Base-by-base conservation (phyloP, 2,329 filamentous ascomycete species). In the Sphaceloma murrayae region DNA sequence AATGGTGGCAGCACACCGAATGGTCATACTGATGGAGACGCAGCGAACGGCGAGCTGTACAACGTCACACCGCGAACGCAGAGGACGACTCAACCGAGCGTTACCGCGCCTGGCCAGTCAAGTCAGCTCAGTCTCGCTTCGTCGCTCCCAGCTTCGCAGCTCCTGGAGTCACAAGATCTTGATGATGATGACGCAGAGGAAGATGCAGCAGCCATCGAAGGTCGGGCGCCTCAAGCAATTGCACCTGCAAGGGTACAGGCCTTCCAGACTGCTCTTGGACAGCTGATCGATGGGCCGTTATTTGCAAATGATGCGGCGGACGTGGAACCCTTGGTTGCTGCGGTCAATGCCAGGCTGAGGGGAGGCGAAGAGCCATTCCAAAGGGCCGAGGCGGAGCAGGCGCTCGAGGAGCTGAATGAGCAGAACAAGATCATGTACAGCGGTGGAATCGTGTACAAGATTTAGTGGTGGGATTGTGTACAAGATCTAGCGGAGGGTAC, bases 301-400 rank as follows among this genome's bases (percentile, higher is more conserved):
- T 98, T 98, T 59, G 77, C 80, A 22, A 85, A 93, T 49, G 91
- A 96, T 56, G 78, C 80, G 13, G 86, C 87, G 10, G 74, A 81
- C 49, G 73, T 95, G 2, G 76, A 79, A 50, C 75, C 76, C 18
- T 72, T 98, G 22, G 72, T 95, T 13, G 73, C 72, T 3, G 84
- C 84, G 6, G 83, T 98, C 40, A 98, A 98, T 60, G 67, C 67
- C 3, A 77, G 78, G 54, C 55, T 94, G 34, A 71, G 74, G 10
- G 73, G 72, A 3, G 73, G 74, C 5, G 63, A 67, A 30, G 61
- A 65, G 10, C 64, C 70, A 27, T 98, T 94, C 64, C 73, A 69
- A 18, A 73, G 73, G 27, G 69, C 68, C 0, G 91, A 98, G 64
- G 85, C 83, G 0, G 67, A 82, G 47, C 75, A 80, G 61, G 88